Evolutionary conservation across 2,329 filamentous ascomycete species (phyloP), one percentile per base, ranked within the genome.

Genomic region (Claviceps pusilla): DNA sequence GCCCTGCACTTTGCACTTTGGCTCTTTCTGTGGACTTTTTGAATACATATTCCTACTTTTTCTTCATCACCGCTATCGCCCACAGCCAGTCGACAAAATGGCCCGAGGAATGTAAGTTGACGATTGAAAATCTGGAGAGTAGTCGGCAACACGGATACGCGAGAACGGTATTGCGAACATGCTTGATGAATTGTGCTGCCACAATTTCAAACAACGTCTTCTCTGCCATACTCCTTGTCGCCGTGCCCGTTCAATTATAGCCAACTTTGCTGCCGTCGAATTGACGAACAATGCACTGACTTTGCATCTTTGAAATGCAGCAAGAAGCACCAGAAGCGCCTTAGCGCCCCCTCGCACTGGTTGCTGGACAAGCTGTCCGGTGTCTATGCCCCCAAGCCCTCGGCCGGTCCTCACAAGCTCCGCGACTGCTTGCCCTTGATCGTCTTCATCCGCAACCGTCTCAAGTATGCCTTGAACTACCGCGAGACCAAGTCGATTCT

Each of bases 321-420:
- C 77, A 94, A 93, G 84, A 96, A 96, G 87, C 93, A 98, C 80
- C 91, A 97, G 79, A 97, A 98, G 90, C 90, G 93, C 82, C 83
- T 97, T 73, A 93, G 87, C 78, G 93, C 93, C 74, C 93, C 93
- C 73, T 94, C 87, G 75, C 93, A 97, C 86, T 98, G 93, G 93
- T 88, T 98, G 73, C 82, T 98, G 75, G 93, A 98, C 88, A 98
- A 98, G 79, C 83, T 98, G 73, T 95, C 89, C 76, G 93, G 93
- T 73, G 79, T 82, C 76, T 91, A 87, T 71, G 84, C 82, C 66
- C 83, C 83, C 68, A 72, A 72, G 69, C 79, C 83, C 62, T 83
- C 82, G 62, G 71, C 82, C 67, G 93, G 93, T 88, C 93, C 93
- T 76, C 91, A 97, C 87, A 98, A 98, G 87, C 83, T 93, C 74